Base-by-base conservation (phyloP, 768 basidiomycete species). In the Leccinum longicurvipes region DNA sequence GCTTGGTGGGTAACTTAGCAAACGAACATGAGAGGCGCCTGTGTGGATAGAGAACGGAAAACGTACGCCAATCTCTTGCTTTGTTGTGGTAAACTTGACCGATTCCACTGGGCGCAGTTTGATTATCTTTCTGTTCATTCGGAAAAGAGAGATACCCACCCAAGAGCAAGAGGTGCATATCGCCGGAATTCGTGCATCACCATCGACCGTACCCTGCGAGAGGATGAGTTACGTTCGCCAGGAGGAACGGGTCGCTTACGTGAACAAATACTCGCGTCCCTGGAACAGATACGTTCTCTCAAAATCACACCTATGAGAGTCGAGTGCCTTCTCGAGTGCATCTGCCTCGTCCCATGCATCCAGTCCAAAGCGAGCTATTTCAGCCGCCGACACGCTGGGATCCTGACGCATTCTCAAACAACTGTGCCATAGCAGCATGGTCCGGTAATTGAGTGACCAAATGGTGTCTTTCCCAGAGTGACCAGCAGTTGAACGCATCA, bases 211-310 rank as follows among this genome's bases (percentile, higher is more conserved):
- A 81, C 83, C 62, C 89, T 91, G 54, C 21, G 23, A 44, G 12
- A 46, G 10, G 14, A 39, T 64, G 23, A 56, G 47, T 50, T 39
- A 10, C 23, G 51, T 47, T 44, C 46, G n/a, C 47, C 42, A 41
- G 29, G 51, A 51, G 36, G 27, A 34, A 44, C 23, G 25, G 23
- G 14, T 12, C 24, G 72, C 86, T 69, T 67, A 89, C 89, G 89
- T 89, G 76, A 89, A 90, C 25, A 91, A 74, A 61, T 82, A 86
- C 61, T 90, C 89, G 46, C 87, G 76, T 39, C 84, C 87, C 50
- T 84, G 81, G 63, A 81, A 90, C 24, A 91, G 73, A 62, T 81
- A 88, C 9, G 85, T 77, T 58, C 82, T 74, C 69, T 90, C 89
- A 42, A 88, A 75, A 14, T 73, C 74, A 66, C 89, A 91, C 0